A percentile compares a stretch with the other conserved stretches of the same genome.
These are phyloP conservation scores for Penicillium griseofulvum DNA, from an alignment of 2,329 filamentous ascomycete species.

Conservation along the genomic window DNA sequence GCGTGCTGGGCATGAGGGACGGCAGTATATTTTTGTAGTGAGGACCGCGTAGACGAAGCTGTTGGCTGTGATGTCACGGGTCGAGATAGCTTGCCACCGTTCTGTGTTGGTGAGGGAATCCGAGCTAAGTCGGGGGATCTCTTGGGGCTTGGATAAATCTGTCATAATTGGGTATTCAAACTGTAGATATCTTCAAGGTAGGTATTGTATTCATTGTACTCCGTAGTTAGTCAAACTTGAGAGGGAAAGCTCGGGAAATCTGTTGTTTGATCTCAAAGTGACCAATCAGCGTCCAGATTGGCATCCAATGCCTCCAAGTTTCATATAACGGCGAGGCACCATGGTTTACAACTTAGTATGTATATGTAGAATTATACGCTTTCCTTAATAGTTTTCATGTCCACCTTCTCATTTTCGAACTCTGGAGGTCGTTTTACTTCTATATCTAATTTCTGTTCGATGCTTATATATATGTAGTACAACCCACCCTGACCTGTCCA, in stretches of 20 bases:
- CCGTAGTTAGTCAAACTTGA: too few relatives aligned
- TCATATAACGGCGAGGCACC: neutral
- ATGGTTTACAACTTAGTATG: neutral
- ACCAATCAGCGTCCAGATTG: slow-evolving; percentile 5
- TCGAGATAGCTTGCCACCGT: slow-evolving; percentile 47
- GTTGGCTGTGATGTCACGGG: slow-evolving; percentile 45
- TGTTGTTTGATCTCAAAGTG: slow-evolving; percentile 11
- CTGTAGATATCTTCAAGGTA: neutral
- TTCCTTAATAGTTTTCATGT: neutral
- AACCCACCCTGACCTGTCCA: neutral
- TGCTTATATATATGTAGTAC: neutral
- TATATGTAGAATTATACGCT: neutral
- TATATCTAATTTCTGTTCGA: neutral
- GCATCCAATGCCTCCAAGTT: neutral
- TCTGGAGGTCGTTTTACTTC: too few relatives aligned
- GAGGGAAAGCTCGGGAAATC: neutral
- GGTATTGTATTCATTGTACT: too few relatives aligned
- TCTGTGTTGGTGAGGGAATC: slow-evolving; percentile 27
- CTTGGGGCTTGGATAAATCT: slow-evolving; percentile 1
- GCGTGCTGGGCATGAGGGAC: slow-evolving; percentile 56
- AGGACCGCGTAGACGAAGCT: slow-evolving; percentile 58
- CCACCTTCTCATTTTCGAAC: too few relatives aligned
- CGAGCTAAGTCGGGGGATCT: slow-evolving; percentile 24
- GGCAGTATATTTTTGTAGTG: slow-evolving; percentile 57
- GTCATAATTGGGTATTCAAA: neutral